A percentile compares a stretch with the other conserved stretches of the same genome.
Evolutionary conservation across 1,284 basidiomycete genomes (phyloP).

Genomic region (Malassezia arunalokei): DNA sequence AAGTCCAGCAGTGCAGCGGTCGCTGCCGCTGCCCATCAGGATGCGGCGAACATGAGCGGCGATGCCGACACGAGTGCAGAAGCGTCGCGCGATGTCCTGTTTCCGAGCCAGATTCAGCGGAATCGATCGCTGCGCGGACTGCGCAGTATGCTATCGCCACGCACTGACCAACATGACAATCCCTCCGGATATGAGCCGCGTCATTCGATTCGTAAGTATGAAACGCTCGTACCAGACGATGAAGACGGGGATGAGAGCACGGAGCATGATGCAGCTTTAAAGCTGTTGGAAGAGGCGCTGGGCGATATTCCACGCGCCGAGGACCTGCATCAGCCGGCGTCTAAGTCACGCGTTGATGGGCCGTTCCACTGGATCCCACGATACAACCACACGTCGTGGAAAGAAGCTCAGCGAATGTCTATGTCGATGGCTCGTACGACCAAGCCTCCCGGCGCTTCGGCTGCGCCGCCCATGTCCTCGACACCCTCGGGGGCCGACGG

Average conservation of each 20-base stretch:
- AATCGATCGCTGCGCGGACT: neutral
- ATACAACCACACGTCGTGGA: constrained; percentile 7
- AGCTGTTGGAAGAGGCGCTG: constrained; percentile 6
- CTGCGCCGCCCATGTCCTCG: neutral
- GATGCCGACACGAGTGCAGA: neutral
- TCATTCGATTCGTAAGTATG: neutral
- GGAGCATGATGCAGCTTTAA: constrained; percentile 6
- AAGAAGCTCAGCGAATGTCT: constrained; percentile 12
- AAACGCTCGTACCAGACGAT: neutral
- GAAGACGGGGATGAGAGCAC: neutral
- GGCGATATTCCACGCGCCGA: neutral
- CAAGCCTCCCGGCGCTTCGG: neutral
- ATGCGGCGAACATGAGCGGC: neutral
- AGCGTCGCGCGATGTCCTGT: too few relatives aligned
- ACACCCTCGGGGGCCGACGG: neutral
- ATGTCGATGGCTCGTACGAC: neutral
- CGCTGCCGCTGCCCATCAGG: neutral
- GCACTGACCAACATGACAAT: neutral
- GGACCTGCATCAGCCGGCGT: neutral
- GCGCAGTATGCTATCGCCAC: neutral
- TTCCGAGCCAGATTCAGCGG: neutral
- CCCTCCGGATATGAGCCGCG: neutral
- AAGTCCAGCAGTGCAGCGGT: neutral
- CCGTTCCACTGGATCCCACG: constrained; percentile 16
- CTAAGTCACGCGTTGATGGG: neutral